Conservation (phyloP, 306 rosid species). For the Rosa lucieae region DNA sequence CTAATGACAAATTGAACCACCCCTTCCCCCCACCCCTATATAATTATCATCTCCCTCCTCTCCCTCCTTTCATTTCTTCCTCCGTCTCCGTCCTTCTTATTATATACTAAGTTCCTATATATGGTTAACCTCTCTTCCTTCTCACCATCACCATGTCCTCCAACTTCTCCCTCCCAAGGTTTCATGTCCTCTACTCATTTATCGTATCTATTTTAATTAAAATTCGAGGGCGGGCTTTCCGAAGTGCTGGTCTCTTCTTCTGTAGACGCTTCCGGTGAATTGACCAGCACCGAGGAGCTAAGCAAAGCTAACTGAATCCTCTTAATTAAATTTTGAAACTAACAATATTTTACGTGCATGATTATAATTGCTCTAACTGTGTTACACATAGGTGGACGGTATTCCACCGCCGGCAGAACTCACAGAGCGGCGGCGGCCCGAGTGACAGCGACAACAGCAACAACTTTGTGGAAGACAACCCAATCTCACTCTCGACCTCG, state of each 20-base stretch:
- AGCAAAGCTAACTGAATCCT: not conserved
- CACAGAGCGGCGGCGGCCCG: slow-evolving; percentile 13
- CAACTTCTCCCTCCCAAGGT: slow-evolving; percentile 67
- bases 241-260: not conserved
- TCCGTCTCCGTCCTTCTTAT: not conserved
- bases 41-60: not conserved
- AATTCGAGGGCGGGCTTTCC: not conserved
- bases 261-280: not conserved
- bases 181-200: not conserved
- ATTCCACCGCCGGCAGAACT: slow-evolving; percentile 18
- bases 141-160: slow-evolving; percentile 55
- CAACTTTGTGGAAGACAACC: slow-evolving; percentile 22
- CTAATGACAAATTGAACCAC: not conserved
- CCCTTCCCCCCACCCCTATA: not conserved
- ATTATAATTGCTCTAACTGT: not conserved
- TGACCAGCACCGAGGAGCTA: not conserved
- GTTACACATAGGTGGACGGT: slow-evolving; percentile 47
- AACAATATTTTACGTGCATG: not conserved
- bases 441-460: slow-evolving; percentile 1
- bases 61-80: not conserved
- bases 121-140: slow-evolving; percentile 45
- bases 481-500: slow-evolving; percentile 4
- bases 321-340: not conserved
- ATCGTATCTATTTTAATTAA: not conserved
- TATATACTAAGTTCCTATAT: slow-evolving; percentile 33